Percentiles rank a stretch among this genome's conserved stretches.
These are phyloP conservation scores for Boletus vermiculosoides DNA, from an alignment of 768 basidiomycete genomes.

Conservation along the genomic window DNA sequence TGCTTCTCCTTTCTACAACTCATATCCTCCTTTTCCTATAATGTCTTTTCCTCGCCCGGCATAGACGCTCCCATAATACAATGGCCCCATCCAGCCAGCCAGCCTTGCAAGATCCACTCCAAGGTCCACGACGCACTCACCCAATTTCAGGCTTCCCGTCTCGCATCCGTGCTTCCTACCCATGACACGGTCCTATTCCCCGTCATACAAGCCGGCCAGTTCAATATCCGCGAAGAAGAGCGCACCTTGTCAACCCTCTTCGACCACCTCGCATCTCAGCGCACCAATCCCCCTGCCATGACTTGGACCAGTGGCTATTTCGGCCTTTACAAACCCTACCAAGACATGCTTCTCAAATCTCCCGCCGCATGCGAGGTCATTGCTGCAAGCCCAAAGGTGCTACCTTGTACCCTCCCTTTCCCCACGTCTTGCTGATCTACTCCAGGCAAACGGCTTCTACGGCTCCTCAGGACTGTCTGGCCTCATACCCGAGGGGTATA, in stretches of 20 bases:
- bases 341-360: conserved; percentile 62
- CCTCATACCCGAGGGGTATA: conserved; percentile 95
- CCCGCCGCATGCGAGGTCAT: conserved; percentile 68
- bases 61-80: conserved; percentile 50
- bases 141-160: conserved; percentile 54
- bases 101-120: conserved; percentile 68
- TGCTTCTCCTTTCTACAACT: conserved; percentile 75
- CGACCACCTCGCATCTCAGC: conserved; percentile 37
- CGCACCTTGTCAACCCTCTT: conserved; percentile 57
- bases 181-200: conserved; percentile 65
- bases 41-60: conserved; percentile 32
- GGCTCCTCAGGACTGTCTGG: conserved; percentile 87
- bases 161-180: conserved; percentile 3
- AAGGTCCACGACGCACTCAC: conserved; percentile 57
- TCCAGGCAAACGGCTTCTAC: conserved; percentile 93
- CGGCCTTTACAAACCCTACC: conserved; percentile 79
- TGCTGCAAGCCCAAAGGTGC: conserved; percentile 83
- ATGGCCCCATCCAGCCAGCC: conserved; percentile 65
- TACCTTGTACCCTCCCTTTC: not conserved
- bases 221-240: conserved; percentile 86
- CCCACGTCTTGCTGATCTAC: conserved; percentile 1
- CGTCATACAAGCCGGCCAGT: conserved; percentile 86
- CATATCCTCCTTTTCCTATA: conserved; percentile 72
- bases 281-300: conserved; percentile 39
- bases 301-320: conserved; percentile 98